Evolutionary conservation across 2,329 filamentous ascomycete species (phyloP).

Genomic region (Fusarium annulatum): DNA sequence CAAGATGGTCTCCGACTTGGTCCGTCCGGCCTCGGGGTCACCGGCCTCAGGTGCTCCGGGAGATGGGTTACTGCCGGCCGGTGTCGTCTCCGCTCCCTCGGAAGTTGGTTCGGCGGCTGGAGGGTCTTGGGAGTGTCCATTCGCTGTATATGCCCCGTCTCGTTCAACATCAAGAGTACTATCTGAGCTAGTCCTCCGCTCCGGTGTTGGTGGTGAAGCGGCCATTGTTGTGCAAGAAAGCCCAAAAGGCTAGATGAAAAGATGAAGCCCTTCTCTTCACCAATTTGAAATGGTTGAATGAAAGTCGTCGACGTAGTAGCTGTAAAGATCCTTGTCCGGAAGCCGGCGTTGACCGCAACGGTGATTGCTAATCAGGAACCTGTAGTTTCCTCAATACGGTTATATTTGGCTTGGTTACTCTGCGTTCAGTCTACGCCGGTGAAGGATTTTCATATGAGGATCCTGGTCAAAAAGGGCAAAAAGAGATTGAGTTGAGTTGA

Average conservation of each 20-base stretch:
- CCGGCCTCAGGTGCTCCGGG: slow-evolving; percentile 20
- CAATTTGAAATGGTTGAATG: not conserved
- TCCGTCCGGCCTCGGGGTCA: slow-evolving; percentile 52
- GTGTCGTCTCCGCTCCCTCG: slow-evolving; percentile 13
- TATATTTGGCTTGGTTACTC: not conserved
- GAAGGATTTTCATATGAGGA: not conserved
- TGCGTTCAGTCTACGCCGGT: not conserved
- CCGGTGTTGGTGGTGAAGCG: slow-evolving; percentile 17
- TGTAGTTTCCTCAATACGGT: not conserved
- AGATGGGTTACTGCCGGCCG: slow-evolving; percentile 15
- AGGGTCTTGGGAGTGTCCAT: not conserved
- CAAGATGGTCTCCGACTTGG: slow-evolving; percentile 52
- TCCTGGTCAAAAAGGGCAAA: not conserved
- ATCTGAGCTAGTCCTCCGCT: slow-evolving; percentile 45
- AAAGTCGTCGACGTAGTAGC: slow-evolving; percentile 26
- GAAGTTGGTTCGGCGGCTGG: slow-evolving; percentile 17
- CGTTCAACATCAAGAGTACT: slow-evolving; percentile 45
- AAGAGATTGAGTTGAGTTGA: not conserved
- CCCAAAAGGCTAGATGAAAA: not conserved
- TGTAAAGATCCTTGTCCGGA: slow-evolving; percentile 26
- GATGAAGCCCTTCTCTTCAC: not conserved
- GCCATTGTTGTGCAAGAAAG: slow-evolving; percentile 26
- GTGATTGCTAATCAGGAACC: slow-evolving; percentile 34
- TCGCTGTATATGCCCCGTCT: slow-evolving; percentile 24
- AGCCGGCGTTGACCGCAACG: slow-evolving; percentile 28